Conservation (phyloP, 208 protist genomes). For the Acanthamoeba healyi region DNA sequence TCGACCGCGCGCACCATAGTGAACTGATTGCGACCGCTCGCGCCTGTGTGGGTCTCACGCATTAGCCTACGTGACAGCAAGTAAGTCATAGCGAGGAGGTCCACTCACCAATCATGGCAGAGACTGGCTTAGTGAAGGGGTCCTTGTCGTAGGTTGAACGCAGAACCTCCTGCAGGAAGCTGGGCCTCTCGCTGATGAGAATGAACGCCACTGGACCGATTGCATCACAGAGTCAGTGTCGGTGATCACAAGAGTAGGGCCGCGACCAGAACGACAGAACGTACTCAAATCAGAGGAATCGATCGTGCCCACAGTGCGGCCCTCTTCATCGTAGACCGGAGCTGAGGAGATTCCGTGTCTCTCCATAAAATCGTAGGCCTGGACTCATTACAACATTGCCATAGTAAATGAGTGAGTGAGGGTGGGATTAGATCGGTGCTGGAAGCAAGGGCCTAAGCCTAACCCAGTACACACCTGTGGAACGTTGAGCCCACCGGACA, state of each 20-base stretch:
- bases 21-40: constrained; percentile 60
- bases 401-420: neutral
- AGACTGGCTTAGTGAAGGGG: constrained; percentile 59
- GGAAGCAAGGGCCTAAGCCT: too few relatives aligned
- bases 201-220: constrained; percentile 39
- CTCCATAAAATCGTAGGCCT: constrained; percentile 65
- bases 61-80: too few relatives aligned
- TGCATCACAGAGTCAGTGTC: neutral
- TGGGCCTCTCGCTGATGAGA: constrained; percentile 54
- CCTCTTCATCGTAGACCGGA: constrained; percentile 70
- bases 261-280: neutral
- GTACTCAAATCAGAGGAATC: constrained; percentile 48
- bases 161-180: constrained; percentile 59
- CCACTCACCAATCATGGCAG: constrained; percentile 25
- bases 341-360: constrained; percentile 56
- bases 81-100: neutral
- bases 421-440: neutral
- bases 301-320: constrained; percentile 50
- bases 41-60: neutral
- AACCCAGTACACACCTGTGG: constrained; percentile 27
- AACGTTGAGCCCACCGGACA: constrained; percentile 58
- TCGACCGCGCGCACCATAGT: constrained; percentile 51
- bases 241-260: neutral
- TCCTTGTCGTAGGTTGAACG: constrained; percentile 64
- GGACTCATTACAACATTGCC: neutral